These are phyloP conservation scores for Starmerella potacharoeniae DNA, from an alignment of 805 yeast genomes.

Conservation along the genomic window DNA sequence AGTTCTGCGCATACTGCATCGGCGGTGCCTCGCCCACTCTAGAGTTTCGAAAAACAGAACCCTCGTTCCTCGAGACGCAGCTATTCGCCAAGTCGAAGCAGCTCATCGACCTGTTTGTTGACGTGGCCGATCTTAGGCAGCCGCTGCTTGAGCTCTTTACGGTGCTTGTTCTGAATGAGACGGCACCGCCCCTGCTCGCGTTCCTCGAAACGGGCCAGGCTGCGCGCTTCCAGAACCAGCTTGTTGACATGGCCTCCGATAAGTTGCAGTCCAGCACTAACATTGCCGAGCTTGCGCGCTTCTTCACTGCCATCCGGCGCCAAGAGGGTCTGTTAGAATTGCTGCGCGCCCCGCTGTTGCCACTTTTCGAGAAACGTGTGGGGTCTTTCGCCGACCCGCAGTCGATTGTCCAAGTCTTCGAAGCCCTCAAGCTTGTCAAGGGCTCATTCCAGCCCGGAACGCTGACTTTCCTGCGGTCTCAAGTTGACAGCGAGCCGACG, in stretches of 20 bases:
- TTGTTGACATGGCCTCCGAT: slow-evolving; percentile 50
- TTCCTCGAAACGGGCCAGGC: slow-evolving; percentile 63
- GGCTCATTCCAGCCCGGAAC: slow-evolving; percentile 5
- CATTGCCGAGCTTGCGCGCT: slow-evolving; percentile 12
- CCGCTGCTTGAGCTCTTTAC: slow-evolving; percentile 37
- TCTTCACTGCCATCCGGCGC: slow-evolving; percentile 17
- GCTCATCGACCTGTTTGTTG: slow-evolving; percentile 48
- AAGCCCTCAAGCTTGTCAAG: slow-evolving; percentile 8
- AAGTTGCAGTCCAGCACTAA: slow-evolving; percentile 24
- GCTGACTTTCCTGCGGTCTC: neutral
- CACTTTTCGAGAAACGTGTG: slow-evolving; percentile 8
- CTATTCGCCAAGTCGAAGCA: slow-evolving; percentile 46
- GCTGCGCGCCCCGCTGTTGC: slow-evolving; percentile 16
- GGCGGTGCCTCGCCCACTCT: slow-evolving; percentile 27
- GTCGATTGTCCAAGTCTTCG: slow-evolving; percentile 10
- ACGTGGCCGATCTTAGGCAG: slow-evolving; percentile 38
- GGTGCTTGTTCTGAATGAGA: slow-evolving; percentile 31
- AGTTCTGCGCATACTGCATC: slow-evolving; percentile 45
- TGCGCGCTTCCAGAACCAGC: slow-evolving; percentile 43
- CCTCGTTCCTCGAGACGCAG: slow-evolving; percentile 48
- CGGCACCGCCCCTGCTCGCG: slow-evolving; percentile 65
- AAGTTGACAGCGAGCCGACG: neutral
- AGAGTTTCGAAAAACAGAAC: slow-evolving; percentile 23
- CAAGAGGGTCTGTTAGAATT: slow-evolving; percentile 33
- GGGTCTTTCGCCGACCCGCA: slow-evolving; percentile 6